phyloP scores from a whole-genome alignment of 2,329 filamentous ascomycete genomes.

The Metarhizium anisopliae region DNA sequence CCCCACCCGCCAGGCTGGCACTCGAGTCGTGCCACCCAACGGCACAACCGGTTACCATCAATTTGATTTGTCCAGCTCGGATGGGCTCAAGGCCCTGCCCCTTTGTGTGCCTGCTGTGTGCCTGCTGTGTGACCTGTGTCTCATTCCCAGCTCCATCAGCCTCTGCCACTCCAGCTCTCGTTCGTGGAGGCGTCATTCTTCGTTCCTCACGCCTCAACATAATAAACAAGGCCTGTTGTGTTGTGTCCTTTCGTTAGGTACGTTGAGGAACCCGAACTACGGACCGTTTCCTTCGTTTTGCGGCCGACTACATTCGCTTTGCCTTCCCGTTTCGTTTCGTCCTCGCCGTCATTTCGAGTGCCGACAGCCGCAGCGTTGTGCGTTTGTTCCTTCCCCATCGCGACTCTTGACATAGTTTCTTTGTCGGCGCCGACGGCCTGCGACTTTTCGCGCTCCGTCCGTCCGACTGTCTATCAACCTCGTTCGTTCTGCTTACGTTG shows the following conservation, averaged over 20 bases:
- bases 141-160: background rate
- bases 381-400: background rate
- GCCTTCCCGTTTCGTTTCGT: background rate
- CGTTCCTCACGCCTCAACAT: background rate
- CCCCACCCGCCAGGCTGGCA: too few relatives aligned
- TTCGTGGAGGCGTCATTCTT: background rate
- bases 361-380: background rate
- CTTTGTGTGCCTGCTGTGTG: too few relatives aligned
- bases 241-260: background rate
- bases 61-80: too few relatives aligned
- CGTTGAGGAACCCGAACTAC: background rate
- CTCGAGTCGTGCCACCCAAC: too few relatives aligned
- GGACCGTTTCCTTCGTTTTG: background rate
- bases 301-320: slow-evolving; percentile 3
- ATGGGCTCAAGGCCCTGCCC: too few relatives aligned
- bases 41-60: too few relatives aligned
- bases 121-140: background rate
- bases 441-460: background rate
- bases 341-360: background rate
- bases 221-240: background rate
- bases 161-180: background rate
- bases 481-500: background rate
- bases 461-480: background rate
- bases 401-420: background rate
- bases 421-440: background rate